phyloP scores from a whole-genome alignment of 192 early-diverging fungal genomes.

The Linnemannia elongata region DNA sequence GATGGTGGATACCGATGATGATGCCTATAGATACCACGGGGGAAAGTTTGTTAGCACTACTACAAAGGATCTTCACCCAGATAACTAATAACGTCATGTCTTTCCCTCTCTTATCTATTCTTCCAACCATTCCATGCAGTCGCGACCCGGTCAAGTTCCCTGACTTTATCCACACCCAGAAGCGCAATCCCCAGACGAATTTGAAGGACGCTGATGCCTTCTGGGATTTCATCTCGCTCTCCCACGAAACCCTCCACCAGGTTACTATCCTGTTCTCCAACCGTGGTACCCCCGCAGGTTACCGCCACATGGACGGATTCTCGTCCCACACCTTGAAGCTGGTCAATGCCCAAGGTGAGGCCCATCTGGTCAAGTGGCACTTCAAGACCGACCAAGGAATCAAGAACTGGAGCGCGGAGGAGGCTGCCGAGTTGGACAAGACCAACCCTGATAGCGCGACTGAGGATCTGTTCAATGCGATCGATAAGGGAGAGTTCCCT shows the following conservation, averaged over 20 bases:
- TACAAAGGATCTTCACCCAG: not conserved
- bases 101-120: not conserved
- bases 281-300: conserved; percentile 86
- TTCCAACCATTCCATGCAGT: conserved; percentile 6
- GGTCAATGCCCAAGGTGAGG: conserved; percentile 76
- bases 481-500: conserved; percentile 76
- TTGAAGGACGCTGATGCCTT: conserved; percentile 75
- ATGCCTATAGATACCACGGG: not conserved
- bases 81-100: not conserved
- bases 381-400: conserved; percentile 85
- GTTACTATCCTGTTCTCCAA: conserved; percentile 86
- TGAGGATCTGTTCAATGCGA: conserved; percentile 82
- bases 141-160: conserved; percentile 87
- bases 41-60: not conserved
- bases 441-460: conserved; percentile 81
- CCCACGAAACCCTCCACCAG: conserved; percentile 85
- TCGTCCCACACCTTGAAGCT: conserved; percentile 84
- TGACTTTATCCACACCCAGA: conserved; percentile 88
- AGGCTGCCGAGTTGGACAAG: conserved; percentile 70
- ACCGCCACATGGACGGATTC: conserved; percentile 88
- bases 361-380: conserved; percentile 89
- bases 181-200: conserved; percentile 86
- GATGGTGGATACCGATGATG: too few relatives aligned
- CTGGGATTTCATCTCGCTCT: conserved; percentile 87
- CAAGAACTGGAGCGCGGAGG: conserved; percentile 75